Evolutionary conservation across 2,329 filamentous ascomycete species (phyloP).

Genomic region (Monilinia fructigena): DNA sequence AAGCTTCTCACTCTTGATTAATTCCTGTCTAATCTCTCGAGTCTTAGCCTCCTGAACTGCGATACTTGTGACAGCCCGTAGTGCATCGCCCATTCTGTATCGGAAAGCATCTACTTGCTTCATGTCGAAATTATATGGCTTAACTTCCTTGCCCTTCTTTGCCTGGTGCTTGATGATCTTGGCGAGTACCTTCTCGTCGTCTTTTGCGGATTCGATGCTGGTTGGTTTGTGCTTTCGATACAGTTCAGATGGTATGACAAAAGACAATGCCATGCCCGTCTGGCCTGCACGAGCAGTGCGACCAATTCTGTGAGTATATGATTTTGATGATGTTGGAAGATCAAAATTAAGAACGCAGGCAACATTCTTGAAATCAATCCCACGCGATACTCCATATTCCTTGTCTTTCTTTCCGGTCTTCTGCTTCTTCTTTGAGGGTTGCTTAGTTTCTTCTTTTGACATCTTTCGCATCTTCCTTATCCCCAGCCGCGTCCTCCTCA

Average conservation of each 20-base stretch:
- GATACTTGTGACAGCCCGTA: slow-evolving; percentile 85
- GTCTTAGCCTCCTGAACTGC: slow-evolving; percentile 87
- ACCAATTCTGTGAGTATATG: slow-evolving; percentile 95
- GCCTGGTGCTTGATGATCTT: slow-evolving; percentile 78
- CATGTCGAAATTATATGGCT: slow-evolving; percentile 94
- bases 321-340: slow-evolving; percentile 81
- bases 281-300: slow-evolving; percentile 89
- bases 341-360: slow-evolving; percentile 96
- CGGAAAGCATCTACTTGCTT: slow-evolving; percentile 89
- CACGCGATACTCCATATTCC: slow-evolving; percentile 93
- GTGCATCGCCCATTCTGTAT: slow-evolving; percentile 90
- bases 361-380: slow-evolving; percentile 96
- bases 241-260: slow-evolving; percentile 78
- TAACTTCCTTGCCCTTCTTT: slow-evolving; percentile 76
- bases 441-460: slow-evolving; percentile 40
- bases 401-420: slow-evolving; percentile 67
- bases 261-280: slow-evolving; percentile 92
- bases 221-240: slow-evolving; percentile 91
- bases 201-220: slow-evolving; percentile 67
- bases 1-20: slow-evolving; percentile 90
- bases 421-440: slow-evolving; percentile 61
- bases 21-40: slow-evolving; percentile 81
- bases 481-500: slow-evolving; percentile 26
- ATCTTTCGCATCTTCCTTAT: slow-evolving; percentile 42
- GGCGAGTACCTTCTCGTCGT: slow-evolving; percentile 80